Base-by-base conservation (phyloP, 768 basidiomycete species). In the Serendipita sp. region DNA sequence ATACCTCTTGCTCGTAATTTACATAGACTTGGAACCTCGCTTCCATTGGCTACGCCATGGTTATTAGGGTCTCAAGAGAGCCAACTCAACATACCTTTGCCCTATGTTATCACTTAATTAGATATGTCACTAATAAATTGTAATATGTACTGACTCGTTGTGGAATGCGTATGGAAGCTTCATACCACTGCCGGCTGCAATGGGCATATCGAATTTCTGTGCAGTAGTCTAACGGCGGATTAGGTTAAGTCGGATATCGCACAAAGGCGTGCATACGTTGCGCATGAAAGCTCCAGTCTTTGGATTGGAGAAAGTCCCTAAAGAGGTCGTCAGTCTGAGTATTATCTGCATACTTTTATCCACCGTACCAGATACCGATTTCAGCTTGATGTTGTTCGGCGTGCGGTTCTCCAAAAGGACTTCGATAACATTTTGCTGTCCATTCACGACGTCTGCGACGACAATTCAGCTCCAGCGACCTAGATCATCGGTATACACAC, bases 391-490 rank as follows among this genome's bases (percentile, higher is more conserved):
- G 16, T 16, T 35, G 10, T 60, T 32, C 8, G 56, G 56, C 4
- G 56, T 34, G 16, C 35, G 28, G 56, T 60, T 60, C 16, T 60
- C 56, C 28, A 60, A 5, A n/a, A 34, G 18, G 36, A 60, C n/a
- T 18, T 60, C 56, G 16, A 60, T 60, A 23, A 38, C 35, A 35
- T 60, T 60, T 38, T 34, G 36, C 34, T 60, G 56, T 23, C 56
- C 56, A 60, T 60, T 60, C 28, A 60, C 56, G 56, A 60, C 35
- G 28, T 36, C 56, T 60, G 56, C 56, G 23, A 23, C 56, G 32
- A 60, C 30, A 35, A 41, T 30, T 36, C 56, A 60, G 30, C 35
- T n/a, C 56, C 8, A n/a, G 8, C 4, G 2, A 8, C 34, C 10
- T n/a, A 60, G 28, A 60, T 8, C 8, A 8, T n/a, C 10, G 28